Percentiles rank a stretch among this genome's conserved stretches.
Conservation (phyloP, 1,139 yeast species). For the Saccharomyces pastorianus region DNA sequence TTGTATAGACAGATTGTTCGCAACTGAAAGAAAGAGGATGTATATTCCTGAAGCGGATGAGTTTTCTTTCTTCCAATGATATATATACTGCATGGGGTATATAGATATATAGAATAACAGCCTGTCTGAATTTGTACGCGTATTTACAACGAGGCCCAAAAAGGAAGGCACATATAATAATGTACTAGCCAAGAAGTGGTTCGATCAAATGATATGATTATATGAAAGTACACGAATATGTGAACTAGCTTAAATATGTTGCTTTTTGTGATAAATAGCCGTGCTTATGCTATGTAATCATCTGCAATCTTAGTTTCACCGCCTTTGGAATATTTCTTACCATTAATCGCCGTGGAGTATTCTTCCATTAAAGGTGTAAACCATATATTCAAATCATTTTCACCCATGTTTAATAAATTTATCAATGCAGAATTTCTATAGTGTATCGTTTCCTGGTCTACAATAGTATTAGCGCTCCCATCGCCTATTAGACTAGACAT, state of each 20-base stretch:
- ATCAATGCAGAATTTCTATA: constrained; percentile 27
- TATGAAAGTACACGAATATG: background rate
- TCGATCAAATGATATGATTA: no score
- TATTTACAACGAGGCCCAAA: background rate
- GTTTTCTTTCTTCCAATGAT: no score
- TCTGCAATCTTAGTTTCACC: background rate
- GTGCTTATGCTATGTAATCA: background rate
- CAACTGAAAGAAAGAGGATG: background rate
- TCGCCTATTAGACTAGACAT: constrained; percentile 30
- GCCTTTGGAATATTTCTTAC: background rate
- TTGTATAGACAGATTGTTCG: constrained; percentile 41
- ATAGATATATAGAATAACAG: background rate
- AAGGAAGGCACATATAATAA: background rate
- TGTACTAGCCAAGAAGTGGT: no score
- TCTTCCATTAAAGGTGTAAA: constrained; percentile 18
- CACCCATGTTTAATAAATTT: constrained; percentile 20
- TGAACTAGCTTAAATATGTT: no score
- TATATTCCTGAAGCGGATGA: background rate
- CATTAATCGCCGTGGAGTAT: background rate
- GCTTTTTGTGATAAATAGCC: no score
- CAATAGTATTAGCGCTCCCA: constrained; percentile 16
- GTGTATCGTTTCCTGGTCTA: constrained; percentile 29
- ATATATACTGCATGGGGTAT: background rate
- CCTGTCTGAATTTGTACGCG: background rate
- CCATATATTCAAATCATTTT: constrained; percentile 29